These are phyloP conservation scores for Pyrenochaeta sp. DNA, from an alignment of 2,329 filamentous ascomycete genomes.

Conservation along the genomic window DNA sequence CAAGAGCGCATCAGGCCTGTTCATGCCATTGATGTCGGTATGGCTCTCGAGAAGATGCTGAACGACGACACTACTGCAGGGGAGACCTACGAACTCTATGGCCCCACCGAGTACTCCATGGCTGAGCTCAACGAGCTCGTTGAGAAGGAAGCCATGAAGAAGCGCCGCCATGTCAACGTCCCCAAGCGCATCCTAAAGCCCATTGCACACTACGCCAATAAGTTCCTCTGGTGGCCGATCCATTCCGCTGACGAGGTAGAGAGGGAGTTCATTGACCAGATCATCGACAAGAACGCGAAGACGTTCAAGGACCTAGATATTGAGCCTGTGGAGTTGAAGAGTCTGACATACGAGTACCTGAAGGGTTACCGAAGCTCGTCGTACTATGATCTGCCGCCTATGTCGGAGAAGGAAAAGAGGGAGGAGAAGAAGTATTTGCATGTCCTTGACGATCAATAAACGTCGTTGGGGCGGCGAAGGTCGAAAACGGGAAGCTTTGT, in stretches of 20 bases:
- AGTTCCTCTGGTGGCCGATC: slow-evolving; percentile 86
- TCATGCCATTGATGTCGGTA: slow-evolving; percentile 90
- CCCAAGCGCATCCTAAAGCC: slow-evolving; percentile 84
- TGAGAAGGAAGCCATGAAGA: slow-evolving; percentile 90
- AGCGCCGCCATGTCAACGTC: slow-evolving; percentile 88
- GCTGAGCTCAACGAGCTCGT: slow-evolving; percentile 86
- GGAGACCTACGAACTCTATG: slow-evolving; percentile 93
- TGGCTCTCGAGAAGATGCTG: slow-evolving; percentile 87
- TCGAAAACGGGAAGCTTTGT: slow-evolving; percentile 28
- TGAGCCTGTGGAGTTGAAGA: slow-evolving; percentile 83
- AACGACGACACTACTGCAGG: slow-evolving; percentile 89
- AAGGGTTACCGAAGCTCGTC: slow-evolving; percentile 88
- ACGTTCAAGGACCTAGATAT: slow-evolving; percentile 95
- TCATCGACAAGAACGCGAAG: slow-evolving; percentile 89
- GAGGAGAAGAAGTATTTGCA: slow-evolving; percentile 98
- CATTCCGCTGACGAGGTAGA: slow-evolving; percentile 86
- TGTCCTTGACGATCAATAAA: slow-evolving; percentile 63
- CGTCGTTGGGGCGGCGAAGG: not conserved
- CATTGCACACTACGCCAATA: slow-evolving; percentile 77
- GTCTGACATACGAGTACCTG: slow-evolving; percentile 92
- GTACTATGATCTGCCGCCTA: slow-evolving; percentile 92
- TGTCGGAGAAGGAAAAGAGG: slow-evolving; percentile 91
- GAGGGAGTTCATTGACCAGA: slow-evolving; percentile 90
- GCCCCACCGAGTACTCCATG: slow-evolving; percentile 90
- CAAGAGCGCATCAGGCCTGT: slow-evolving; percentile 90